These are phyloP conservation scores for Penicillium expansum DNA, from an alignment of 2,329 filamentous ascomycete genomes.

Conservation along the genomic window DNA sequence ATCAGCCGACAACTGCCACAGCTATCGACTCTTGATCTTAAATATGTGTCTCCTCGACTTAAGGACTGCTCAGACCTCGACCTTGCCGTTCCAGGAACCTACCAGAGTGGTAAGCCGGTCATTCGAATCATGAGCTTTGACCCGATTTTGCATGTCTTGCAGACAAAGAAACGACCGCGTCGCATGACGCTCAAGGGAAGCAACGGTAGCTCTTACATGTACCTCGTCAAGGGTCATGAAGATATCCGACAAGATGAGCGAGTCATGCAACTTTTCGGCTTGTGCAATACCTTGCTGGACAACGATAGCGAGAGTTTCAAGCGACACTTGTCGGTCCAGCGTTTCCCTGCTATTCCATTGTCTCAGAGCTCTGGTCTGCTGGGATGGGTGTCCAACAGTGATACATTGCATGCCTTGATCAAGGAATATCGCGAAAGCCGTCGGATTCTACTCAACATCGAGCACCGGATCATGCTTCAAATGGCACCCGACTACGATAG, in stretches of 20 bases:
- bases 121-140: constrained; percentile 89
- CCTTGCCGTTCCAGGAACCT: constrained; percentile 92
- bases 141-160: constrained; percentile 84
- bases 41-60: constrained; percentile 94
- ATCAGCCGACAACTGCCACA: constrained; percentile 92
- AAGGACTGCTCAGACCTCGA: constrained; percentile 82
- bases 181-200: constrained; percentile 86
- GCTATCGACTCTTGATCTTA: constrained; percentile 85
- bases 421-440: constrained; percentile 95
- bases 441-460: constrained; percentile 97
- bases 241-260: constrained; percentile 98
- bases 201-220: constrained; percentile 83
- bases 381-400: constrained; percentile 96
- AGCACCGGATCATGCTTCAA: constrained; percentile 99
- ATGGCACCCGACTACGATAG: constrained; percentile 99
- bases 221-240: constrained; percentile 96
- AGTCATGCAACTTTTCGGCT: constrained; percentile 98
- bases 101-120: constrained; percentile 74
- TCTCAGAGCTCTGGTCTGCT: constrained; percentile 94
- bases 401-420: constrained; percentile 94
- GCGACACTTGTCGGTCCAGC: constrained; percentile 91
- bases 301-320: constrained; percentile 97
- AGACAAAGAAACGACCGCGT: constrained; percentile 91
- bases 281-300: constrained; percentile 91
- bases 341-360: constrained; percentile 93